Conservation (phyloP, 495 filamentous ascomycete genomes). For the Glonium stellatum region DNA sequence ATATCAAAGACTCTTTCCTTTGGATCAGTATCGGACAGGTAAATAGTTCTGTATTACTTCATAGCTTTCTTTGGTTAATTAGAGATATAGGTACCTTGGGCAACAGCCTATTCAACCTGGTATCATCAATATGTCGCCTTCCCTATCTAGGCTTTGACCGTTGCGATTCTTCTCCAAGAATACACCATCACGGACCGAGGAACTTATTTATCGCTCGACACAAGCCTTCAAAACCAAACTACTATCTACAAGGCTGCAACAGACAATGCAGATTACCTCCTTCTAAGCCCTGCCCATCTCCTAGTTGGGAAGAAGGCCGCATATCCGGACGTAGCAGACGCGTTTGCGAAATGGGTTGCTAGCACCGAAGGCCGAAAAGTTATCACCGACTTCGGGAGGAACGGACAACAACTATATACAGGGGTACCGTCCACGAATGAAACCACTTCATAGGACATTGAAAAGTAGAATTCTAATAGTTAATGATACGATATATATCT, state of each 20-base stretch:
- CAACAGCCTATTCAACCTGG: constrained; percentile 39
- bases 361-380: constrained; percentile 33
- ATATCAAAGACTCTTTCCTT: constrained; percentile 43
- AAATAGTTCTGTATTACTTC: not conserved
- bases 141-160: constrained; percentile 39
- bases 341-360: constrained; percentile 38
- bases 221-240: constrained; percentile 25
- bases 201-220: constrained; percentile 35
- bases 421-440: constrained; percentile 6
- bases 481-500: no score
- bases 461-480: no score
- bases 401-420: constrained; percentile 31
- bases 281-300: constrained; percentile 40
- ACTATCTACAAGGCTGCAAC: constrained; percentile 36
- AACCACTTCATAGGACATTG: no score
- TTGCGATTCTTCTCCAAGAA: constrained; percentile 35
- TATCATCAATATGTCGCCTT: constrained; percentile 44
- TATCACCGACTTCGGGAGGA: constrained; percentile 32
- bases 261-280: constrained; percentile 31
- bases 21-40: constrained; percentile 43
- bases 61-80: not conserved
- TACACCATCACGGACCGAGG: constrained; percentile 43
- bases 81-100: constrained; percentile 37
- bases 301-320: constrained; percentile 32
- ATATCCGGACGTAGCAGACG: constrained; percentile 29